Percentiles rank a stretch among this genome's conserved stretches.
These are phyloP conservation scores for Trapa bicornis DNA, from an alignment of 345 rosid species.

Conservation along the genomic window DNA sequence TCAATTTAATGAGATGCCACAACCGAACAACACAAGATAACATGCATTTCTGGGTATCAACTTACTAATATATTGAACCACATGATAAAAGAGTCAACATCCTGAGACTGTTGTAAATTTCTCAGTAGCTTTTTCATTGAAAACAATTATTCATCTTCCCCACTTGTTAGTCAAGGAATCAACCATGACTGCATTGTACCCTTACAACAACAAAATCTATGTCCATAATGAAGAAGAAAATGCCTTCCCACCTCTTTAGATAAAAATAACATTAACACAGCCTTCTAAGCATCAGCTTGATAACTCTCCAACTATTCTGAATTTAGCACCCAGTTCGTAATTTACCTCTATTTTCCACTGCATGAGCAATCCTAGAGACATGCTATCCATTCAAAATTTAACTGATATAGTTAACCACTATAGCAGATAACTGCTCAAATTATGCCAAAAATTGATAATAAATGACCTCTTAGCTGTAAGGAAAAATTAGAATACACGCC, in stretches of 20 bases:
- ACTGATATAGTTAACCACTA: background rate
- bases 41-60: background rate
- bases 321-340: background rate
- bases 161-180: background rate
- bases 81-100: background rate
- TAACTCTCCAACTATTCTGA: background rate
- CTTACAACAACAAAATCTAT: conserved; percentile 5
- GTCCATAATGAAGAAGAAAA: background rate
- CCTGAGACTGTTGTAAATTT: background rate
- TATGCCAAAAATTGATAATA: background rate
- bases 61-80: background rate
- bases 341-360: background rate
- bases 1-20: background rate
- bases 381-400: background rate
- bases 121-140: background rate
- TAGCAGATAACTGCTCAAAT: background rate
- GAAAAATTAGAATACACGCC: background rate
- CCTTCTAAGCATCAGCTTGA: background rate
- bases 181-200: background rate
- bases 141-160: background rate
- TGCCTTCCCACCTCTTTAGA: background rate
- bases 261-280: background rate
- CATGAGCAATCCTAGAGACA: background rate
- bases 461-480: background rate
- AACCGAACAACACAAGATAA: background rate